Percentiles rank a stretch among this genome's conserved stretches.
These are phyloP conservation scores for Leccinum sublutescens DNA, from an alignment of 768 basidiomycete species.

Conservation along the genomic window DNA sequence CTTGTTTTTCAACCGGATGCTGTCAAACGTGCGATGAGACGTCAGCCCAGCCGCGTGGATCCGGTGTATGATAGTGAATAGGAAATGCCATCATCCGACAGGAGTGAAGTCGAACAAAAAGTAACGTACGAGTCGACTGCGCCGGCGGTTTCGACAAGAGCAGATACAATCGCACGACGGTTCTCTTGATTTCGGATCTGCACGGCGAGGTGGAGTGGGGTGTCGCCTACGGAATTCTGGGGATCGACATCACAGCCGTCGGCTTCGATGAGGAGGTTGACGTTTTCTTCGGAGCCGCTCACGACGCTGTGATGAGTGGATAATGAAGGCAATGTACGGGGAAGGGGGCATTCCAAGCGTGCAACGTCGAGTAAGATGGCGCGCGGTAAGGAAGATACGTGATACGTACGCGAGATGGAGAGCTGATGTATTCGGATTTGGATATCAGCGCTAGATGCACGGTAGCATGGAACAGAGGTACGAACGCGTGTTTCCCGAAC, in stretches of 20 bases:
- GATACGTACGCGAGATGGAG: conserved; percentile 33
- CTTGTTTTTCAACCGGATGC: conserved; percentile 26
- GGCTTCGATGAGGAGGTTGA: conserved; percentile 23
- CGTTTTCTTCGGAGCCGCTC: conserved; percentile 18
- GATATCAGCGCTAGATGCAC: conserved; percentile 13
- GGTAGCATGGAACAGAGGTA: not conserved
- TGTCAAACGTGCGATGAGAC: conserved; percentile 1
- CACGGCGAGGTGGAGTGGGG: conserved; percentile 31
- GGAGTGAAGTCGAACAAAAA: not conserved
- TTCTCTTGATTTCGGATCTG: conserved; percentile 9
- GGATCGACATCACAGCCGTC: conserved; percentile 31
- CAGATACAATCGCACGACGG: conserved; percentile 22
- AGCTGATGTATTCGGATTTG: conserved; percentile 13
- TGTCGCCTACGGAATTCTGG: conserved; percentile 25
- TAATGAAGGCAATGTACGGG: not conserved
- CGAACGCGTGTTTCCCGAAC: conserved; percentile 33
- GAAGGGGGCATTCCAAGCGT: not conserved
- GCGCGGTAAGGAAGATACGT: not conserved
- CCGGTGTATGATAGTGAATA: not conserved
- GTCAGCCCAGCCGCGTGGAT: not conserved
- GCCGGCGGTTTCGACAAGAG: conserved; percentile 24
- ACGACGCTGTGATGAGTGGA: conserved; percentile 10
- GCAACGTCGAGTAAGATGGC: not conserved
- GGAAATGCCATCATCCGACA: not conserved
- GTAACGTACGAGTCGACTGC: conserved; percentile 25